Base-by-base conservation (phyloP, 2,329 filamentous ascomycete species). In the Fusarium devonianum region DNA sequence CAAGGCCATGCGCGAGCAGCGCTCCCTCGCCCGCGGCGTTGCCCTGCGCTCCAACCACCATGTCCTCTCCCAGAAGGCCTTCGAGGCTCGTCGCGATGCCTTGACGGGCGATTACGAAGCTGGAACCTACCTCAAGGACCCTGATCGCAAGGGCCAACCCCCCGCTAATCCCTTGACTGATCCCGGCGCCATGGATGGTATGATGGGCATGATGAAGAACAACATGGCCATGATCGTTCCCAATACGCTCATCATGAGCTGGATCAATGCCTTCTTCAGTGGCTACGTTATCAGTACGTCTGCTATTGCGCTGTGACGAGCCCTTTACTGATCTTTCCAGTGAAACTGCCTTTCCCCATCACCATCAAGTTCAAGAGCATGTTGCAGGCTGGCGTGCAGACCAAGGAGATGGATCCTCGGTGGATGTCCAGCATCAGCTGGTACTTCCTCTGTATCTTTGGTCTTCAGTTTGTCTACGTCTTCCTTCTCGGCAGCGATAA, bases 201-300 rank as follows among this genome's bases (percentile, higher is more conserved):
- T 99, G 94, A 99, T 99, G 94, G 93, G 94, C 63, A 96, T 96
- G 91, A 96, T 99, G 90, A 99, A 99, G 83, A 92, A 92, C 49
- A 96, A 99, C 71, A 96, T 99, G 89, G 93, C 94, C 59, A 99
- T 97, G 94, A 97, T 99, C 78, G 91, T 99, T 49, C 94, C 94
- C 37, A 96, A 99, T 74, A 97, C 92, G 5, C 76, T 99, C 70
- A 99, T 99, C 63, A 99, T 99, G 94, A 94, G 93, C 61, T 99
- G 94, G 94, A 97, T 99, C 71, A 99, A 99, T 76, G 92, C 94
- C 0, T 99, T 97, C 71, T 99, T 99, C 68, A 95, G 91, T 41
- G 94, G 94, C 22, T 99, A 97, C 69, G 94, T 99, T 36, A 97
- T 99, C 56, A 91, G 91, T 96, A 79, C 34, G 69, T 69, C n/a